A percentile compares a stretch with the other conserved stretches of the same genome.
These are phyloP conservation scores for Ustilago xerochloae DNA, from an alignment of 1,284 basidiomycete genomes.

Conservation along the genomic window DNA sequence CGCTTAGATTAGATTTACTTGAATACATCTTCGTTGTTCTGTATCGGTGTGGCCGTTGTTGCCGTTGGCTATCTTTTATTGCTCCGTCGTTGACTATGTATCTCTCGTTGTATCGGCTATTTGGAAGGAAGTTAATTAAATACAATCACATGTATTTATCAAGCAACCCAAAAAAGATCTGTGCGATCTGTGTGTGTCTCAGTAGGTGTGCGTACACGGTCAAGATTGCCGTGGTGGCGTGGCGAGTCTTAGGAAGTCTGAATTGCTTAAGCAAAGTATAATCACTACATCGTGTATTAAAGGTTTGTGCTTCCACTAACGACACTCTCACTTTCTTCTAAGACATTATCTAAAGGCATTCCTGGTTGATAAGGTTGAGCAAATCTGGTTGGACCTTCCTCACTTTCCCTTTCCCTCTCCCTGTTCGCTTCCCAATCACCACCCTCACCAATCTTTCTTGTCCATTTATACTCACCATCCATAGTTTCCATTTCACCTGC, in stretches of 20 bases:
- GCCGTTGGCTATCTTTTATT: neutral
- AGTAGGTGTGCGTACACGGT: no score
- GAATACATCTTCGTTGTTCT: neutral
- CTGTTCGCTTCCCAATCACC: neutral
- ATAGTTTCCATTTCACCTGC: slow-evolving; percentile 13
- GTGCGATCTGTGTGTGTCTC: no score
- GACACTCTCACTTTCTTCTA: slow-evolving; percentile 58
- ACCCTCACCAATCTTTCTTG: neutral
- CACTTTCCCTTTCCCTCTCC: slow-evolving; percentile 22
- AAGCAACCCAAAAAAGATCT: no score
- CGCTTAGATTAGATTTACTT: neutral
- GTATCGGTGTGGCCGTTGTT: neutral
- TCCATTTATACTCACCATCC: neutral
- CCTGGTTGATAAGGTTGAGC: slow-evolving; percentile 60
- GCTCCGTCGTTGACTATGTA: neutral
- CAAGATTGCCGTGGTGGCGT: no score
- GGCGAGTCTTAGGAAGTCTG: no score
- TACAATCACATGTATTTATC: neutral
- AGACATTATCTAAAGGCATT: slow-evolving; percentile 59
- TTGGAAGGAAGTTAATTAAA: neutral
- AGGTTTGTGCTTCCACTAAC: slow-evolving; percentile 38
- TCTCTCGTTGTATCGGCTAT: neutral
- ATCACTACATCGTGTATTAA: neutral
- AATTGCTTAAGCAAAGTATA: no score
- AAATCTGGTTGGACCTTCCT: slow-evolving; percentile 18